phyloP scores from a whole-genome alignment of 2,329 filamentous ascomycete genomes.

The Trichoderma breve region DNA sequence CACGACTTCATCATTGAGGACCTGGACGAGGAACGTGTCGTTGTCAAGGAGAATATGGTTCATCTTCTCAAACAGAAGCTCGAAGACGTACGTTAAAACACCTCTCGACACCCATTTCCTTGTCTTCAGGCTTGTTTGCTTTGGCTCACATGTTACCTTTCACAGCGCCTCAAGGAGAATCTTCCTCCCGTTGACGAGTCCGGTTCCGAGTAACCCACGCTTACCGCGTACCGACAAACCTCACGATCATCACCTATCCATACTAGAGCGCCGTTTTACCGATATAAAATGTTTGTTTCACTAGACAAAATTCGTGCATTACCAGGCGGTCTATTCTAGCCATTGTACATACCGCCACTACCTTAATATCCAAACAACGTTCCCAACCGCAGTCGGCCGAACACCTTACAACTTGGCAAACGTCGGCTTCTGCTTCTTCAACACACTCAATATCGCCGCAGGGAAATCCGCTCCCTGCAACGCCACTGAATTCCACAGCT shows the following conservation, averaged over 20 bases:
- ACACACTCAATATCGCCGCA: constrained; percentile 69
- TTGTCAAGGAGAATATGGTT: constrained; percentile 74
- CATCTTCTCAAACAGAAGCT: constrained; percentile 64
- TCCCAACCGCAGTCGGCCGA: not conserved
- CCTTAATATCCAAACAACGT: not conserved
- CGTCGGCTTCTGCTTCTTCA: constrained; percentile 74
- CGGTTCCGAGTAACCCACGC: constrained; percentile 43
- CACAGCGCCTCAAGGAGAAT: constrained; percentile 51
- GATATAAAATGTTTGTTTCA: not conserved
- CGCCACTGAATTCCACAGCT: constrained; percentile 82
- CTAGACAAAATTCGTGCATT: not conserved
- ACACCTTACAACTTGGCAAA: constrained; percentile 74
- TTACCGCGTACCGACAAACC: not conserved
- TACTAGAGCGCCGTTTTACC: not conserved
- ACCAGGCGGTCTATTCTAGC: not conserved
- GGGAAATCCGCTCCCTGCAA: constrained; percentile 78
- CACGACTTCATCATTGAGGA: constrained; percentile 79
- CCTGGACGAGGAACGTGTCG: constrained; percentile 71
- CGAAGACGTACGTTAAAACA: constrained; percentile 56
- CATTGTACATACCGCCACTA: not conserved
- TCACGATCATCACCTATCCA: not conserved
- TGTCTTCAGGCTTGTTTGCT: not conserved
- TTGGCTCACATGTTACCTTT: constrained; percentile 2
- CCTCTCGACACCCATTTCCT: not conserved
- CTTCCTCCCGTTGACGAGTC: constrained; percentile 52